A percentile compares a stretch with the other conserved stretches of the same genome.
Evolutionary conservation across 129 eudicot genomes (phyloP).

Genomic region (Dittrichia graveolens): DNA sequence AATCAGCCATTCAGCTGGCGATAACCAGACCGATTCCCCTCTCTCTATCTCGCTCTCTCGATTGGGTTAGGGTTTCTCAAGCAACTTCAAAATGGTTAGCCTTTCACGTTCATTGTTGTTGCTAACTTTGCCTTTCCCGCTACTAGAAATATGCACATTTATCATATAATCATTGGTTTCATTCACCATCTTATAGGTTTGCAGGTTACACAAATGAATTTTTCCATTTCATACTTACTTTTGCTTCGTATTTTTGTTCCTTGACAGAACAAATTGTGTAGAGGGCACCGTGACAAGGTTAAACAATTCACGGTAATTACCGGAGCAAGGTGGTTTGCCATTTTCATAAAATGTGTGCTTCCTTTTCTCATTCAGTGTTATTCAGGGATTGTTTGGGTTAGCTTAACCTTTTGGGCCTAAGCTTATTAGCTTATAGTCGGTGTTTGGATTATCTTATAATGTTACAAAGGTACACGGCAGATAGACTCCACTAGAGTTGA

Average conservation of each 20-base stretch:
- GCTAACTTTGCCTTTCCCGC: background rate
- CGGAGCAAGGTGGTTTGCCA: conserved; percentile 61
- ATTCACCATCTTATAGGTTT: background rate
- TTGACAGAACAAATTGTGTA: conserved; percentile 77
- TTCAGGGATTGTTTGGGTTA: no score
- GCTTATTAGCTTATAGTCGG: no score
- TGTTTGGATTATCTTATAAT: no score
- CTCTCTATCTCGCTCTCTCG: background rate
- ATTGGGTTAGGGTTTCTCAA: conserved; percentile 11
- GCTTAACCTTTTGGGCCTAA: no score
- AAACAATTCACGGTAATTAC: conserved; percentile 80
- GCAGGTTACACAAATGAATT: background rate
- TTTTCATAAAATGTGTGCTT: background rate
- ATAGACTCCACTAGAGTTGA: no score
- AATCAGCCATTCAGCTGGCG: no score
- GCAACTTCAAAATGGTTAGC: conserved; percentile 12
- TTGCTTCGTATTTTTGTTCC: background rate
- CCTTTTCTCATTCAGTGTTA: no score
- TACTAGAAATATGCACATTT: background rate
- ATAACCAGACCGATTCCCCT: background rate
- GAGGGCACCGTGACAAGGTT: conserved; percentile 86
- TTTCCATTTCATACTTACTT: background rate
- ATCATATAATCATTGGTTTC: background rate
- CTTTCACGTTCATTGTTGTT: background rate
- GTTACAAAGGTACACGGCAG: no score